Base-by-base conservation (phyloP, 441 rosid species). In the Metrosideros polymorpha region DNA sequence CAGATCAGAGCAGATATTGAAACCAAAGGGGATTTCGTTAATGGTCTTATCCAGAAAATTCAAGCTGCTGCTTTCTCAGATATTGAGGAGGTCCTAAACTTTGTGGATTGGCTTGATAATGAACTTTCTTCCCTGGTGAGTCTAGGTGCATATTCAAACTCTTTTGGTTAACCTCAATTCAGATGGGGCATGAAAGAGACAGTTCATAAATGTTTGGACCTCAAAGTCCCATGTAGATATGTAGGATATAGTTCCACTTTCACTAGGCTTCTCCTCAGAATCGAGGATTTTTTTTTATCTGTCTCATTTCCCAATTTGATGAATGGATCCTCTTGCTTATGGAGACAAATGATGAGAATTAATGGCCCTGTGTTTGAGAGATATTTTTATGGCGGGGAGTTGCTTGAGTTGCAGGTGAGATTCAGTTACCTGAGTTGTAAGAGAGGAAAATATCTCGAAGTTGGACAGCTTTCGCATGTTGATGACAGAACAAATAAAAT, bases 1-100 rank as follows among this genome's bases (percentile, higher is more conserved):
- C 89, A 97, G 99, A 93, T 97, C 88, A 97, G 92, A 91, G 92
- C 95, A 0, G 99, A 97, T 86, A 91, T 97, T 82, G 94, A 96
- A 92, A 97, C 98, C 85, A 97, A 93, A 85, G 98, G 98, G 42
- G 96, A 93, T 52, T 93, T 95, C 84, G 92, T 97, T 89, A 92
- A 94, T 54, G 89, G 93, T 88, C 97, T 97, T 87, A 95, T 95
- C 92, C 92, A 91, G 85, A 93, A 93, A 89, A 95, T 97, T 83
- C 90, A 92, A 57, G 91, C 92, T 87, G 92, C 95, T 83, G 93
- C 95, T 87, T 95, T 88, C 56, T 89, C 93, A 53, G 93, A 95
- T 83, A 95, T 97, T 89, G 98, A 94, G 85, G 96, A 97, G 88
- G 95, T 97, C 83, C 86, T 93, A 85, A 91, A 92, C 83, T 95